Conservation (phyloP, 2,329 filamentous ascomycete species). For the Rasamsonia emersonii region DNA sequence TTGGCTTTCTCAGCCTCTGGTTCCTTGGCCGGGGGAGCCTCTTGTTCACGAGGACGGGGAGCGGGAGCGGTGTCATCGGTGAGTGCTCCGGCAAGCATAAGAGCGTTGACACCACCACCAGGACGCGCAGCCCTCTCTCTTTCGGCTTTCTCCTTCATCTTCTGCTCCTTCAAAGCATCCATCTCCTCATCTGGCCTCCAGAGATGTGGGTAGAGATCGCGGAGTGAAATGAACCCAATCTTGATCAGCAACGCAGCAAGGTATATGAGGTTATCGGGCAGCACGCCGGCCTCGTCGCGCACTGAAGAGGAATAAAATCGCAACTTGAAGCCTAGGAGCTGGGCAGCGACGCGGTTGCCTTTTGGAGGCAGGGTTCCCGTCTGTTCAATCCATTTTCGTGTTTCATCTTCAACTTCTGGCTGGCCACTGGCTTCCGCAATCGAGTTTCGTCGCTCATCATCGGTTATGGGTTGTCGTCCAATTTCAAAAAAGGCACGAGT, state of each 20-base stretch:
- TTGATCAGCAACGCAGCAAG: slow-evolving; percentile 89
- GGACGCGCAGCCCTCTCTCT: slow-evolving; percentile 63
- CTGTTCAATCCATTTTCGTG: slow-evolving; percentile 65
- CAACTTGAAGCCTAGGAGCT: slow-evolving; percentile 92
- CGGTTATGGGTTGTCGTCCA: slow-evolving; percentile 59
- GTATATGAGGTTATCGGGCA: slow-evolving; percentile 89
- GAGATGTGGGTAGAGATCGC: slow-evolving; percentile 84
- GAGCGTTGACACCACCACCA: slow-evolving; percentile 68
- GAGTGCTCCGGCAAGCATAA: slow-evolving; percentile 78
- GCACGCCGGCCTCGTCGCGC: slow-evolving; percentile 62
- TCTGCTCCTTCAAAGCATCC: slow-evolving; percentile 61
- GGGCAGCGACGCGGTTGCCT: slow-evolving; percentile 86
- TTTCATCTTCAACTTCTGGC: slow-evolving; percentile 46
- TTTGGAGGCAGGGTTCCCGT: slow-evolving; percentile 75
- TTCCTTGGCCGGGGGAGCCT: slow-evolving; percentile 46
- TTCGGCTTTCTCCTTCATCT: slow-evolving; percentile 67
- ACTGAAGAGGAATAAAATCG: slow-evolving; percentile 83
- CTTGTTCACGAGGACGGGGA: slow-evolving; percentile 42
- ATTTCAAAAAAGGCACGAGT: slow-evolving; percentile 85
- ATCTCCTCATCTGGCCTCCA: slow-evolving; percentile 80
- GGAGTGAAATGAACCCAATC: slow-evolving; percentile 88
- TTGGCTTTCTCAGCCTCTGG: slow-evolving; percentile 38
- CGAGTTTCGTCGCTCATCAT: slow-evolving; percentile 46
- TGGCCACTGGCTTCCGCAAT: slow-evolving; percentile 31
- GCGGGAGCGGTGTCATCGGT: slow-evolving; percentile 64